Evolutionary conservation across 2,329 filamentous ascomycete species (phyloP).

Genomic region (Penicillium palitans): DNA sequence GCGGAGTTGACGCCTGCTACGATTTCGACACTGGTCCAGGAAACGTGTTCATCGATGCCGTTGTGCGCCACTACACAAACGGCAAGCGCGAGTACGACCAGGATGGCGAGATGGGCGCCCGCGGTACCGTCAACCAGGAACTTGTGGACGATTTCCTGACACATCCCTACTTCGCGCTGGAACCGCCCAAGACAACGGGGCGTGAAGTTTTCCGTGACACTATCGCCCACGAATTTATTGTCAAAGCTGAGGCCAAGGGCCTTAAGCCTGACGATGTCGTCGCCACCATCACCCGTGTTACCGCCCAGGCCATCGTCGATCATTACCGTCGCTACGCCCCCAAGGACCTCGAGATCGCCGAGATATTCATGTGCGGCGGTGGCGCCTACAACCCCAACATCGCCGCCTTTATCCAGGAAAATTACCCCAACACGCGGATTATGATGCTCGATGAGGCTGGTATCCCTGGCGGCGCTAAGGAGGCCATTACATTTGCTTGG

Average conservation of each 20-base stretch:
- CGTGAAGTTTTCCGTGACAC: conserved; percentile 62
- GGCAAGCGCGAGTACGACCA: conserved; percentile 54
- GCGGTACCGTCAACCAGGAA: conserved; percentile 52
- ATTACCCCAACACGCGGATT: conserved; percentile 53
- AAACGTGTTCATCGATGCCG: conserved; percentile 58
- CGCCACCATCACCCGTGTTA: conserved; percentile 61
- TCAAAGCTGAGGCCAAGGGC: conserved; percentile 47
- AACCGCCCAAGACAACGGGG: conserved; percentile 59
- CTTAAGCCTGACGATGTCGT: conserved; percentile 55
- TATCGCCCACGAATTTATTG: conserved; percentile 54
- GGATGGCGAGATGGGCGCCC: conserved; percentile 53
- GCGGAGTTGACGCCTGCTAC: conserved; percentile 41
- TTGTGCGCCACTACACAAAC: conserved; percentile 55
- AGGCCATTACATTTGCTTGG: conserved; percentile 62
- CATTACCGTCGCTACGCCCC: conserved; percentile 47
- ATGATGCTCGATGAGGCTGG: conserved; percentile 59
- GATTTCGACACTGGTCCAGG: conserved; percentile 60
- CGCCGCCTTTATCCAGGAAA: conserved; percentile 51
- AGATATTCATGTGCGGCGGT: conserved; percentile 63
- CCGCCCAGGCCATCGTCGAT: conserved; percentile 57
- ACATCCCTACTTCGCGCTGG: conserved; percentile 53
- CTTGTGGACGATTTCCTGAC: conserved; percentile 55
- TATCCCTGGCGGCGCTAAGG: conserved; percentile 59
- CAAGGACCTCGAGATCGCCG: conserved; percentile 48
- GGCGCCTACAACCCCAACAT: conserved; percentile 62